Evolutionary conservation across 345 rosid genomes (phyloP).

Genomic region (Euphorbia lathyris): DNA sequence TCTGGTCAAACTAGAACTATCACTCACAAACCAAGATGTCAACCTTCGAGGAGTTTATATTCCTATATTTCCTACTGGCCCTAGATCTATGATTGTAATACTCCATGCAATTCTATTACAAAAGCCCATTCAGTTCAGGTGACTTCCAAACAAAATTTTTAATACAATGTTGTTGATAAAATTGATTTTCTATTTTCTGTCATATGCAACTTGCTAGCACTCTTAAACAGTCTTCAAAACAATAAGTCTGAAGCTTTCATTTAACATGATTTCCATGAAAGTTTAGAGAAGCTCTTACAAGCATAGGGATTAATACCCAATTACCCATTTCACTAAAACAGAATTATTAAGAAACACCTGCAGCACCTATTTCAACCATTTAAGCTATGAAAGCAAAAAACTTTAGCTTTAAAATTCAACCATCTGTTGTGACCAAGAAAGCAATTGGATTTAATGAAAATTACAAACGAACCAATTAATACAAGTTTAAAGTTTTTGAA

Average conservation of each 20-base stretch:
- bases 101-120: not conserved
- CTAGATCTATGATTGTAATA: not conserved
- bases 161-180: not conserved
- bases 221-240: not conserved
- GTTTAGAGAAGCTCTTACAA: not conserved
- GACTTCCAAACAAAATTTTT: not conserved
- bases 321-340: not conserved
- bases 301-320: not conserved
- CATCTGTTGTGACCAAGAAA: not conserved
- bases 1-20: not conserved
- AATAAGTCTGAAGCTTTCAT: not conserved
- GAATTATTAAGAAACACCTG: not conserved
- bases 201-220: not conserved
- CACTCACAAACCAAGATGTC: not conserved
- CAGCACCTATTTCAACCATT: not conserved
- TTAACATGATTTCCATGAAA: not conserved
- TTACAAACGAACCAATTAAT: not conserved
- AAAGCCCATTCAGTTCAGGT: not conserved
- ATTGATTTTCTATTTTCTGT: not conserved
- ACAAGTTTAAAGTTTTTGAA: not conserved
- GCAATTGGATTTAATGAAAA: not conserved
- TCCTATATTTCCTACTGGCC: not conserved
- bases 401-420: not conserved
- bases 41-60: not conserved
- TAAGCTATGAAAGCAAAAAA: not conserved